These are phyloP conservation scores for Hylodesmum podocarpum DNA, from an alignment of 306 rosid species.

Conservation along the genomic window DNA sequence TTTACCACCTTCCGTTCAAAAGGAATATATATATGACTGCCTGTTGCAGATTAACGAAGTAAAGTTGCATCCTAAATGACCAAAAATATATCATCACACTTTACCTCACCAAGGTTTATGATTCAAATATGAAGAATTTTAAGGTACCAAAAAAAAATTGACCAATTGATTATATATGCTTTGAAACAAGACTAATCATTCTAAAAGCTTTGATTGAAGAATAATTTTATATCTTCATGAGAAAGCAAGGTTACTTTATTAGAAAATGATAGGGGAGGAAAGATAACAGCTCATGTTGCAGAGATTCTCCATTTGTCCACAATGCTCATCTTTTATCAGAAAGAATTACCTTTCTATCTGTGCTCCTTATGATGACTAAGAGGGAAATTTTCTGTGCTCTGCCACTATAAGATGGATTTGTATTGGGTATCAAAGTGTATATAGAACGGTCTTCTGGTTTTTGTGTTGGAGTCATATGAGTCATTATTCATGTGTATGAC, in stretches of 20 bases:
- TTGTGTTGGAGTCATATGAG: not conserved
- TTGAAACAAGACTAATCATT: not conserved
- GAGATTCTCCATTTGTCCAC: not conserved
- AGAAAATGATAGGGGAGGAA: not conserved
- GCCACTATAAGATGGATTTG: not conserved
- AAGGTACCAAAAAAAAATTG: not conserved
- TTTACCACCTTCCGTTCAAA: not conserved
- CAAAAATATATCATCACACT: not conserved
- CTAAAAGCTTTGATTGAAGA: not conserved
- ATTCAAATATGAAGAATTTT: not conserved
- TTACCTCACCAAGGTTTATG: not conserved
- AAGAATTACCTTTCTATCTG: not conserved
- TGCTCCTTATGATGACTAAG: not conserved
- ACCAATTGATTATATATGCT: not conserved
- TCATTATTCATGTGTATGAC: slow-evolving; percentile 9
- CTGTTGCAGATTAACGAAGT: too few relatives aligned
- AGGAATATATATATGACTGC: too few relatives aligned
- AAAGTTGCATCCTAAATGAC: too few relatives aligned
- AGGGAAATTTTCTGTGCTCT: not conserved
- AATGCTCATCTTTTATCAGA: not conserved
- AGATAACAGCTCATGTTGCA: not conserved
- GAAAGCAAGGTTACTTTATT: not conserved
- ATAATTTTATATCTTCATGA: not conserved
- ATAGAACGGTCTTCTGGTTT: not conserved
- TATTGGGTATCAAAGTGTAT: not conserved